Base-by-base conservation (phyloP, 2,329 filamentous ascomycete species). In the Pseudocercospora macadamiae region DNA sequence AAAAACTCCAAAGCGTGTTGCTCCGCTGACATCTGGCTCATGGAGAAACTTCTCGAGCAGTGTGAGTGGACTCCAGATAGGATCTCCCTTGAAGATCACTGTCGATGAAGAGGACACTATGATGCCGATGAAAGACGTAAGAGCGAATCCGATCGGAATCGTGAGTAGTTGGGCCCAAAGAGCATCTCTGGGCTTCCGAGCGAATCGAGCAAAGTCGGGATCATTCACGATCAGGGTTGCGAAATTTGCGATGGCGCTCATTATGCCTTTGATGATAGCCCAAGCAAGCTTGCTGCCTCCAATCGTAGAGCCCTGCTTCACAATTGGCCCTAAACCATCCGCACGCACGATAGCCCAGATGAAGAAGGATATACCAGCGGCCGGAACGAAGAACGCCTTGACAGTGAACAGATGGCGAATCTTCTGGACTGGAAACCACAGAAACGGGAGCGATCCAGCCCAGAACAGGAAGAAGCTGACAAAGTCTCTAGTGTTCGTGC, bases 401-500 rank as follows among this genome's bases (percentile, higher is more conserved):
- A 91, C 89, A 0, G 92, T 96, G 77, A 96, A 96, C n/a, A 96
- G 79, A 73, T 96, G 92, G 45, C 92, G 86, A 69, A 96, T 87
- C 76, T 93, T 86, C 75, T 96, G 90, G 1, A 96, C 91, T 0
- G 91, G 91, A 66, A 95, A 93, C 87, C 89, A 96, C 61, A 96
- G 88, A 18, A 91, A 91, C 0, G 92, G 91, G 1, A 96, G 80
- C 1, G 89, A 93, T 63, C 83, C 79, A 2, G 91, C 72, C 90
- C 91, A 96, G 75, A 96, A 96, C 57, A 96, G 78, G 78, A 96
- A 89, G 77, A 96, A 96, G 10, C 89, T 90, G 44, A 87, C 83
- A 68, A 90, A 96, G 65, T 89, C 84, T 37, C 86, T 84, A 0
- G 90, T 96, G 18, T 82, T 86, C 1, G 91, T 92, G 3, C 89